Evolutionary conservation across 441 rosid species (phyloP), one percentile per base, ranked within the genome.

Genomic region (Gossypium gossypioides): DNA sequence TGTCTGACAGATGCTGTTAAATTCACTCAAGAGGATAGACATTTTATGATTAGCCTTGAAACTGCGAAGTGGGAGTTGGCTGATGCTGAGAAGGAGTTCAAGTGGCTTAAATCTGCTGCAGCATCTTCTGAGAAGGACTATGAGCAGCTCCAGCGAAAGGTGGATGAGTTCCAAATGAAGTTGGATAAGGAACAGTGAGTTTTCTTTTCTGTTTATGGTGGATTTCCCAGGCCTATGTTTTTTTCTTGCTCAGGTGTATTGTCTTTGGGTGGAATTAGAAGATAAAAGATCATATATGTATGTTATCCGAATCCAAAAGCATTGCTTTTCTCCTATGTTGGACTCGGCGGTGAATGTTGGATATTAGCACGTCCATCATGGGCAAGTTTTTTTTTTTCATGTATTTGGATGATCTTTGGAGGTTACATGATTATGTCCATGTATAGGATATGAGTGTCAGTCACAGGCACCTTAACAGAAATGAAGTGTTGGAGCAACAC

Each of bases 71-170:
- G 91, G 90, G 96, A 95, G 78, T 83, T 89, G 78, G 84, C 82
- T 50, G 96, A 95, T 79, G 89, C 90, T 2, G 99, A 92, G 83
- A 91, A 88, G 83, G 98, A 92, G 77, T 83, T 84, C 81, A 89
- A 88, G 79, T 92, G 95, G 91, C 84, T 95, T 68, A 95, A 87
- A 76, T 85, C 92, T 24, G 86, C 95, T 48, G 72, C 80, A 75
- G 71, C 90, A 80, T 87, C 87, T 46, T 87, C 95, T 25, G 96
- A 92, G 68, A 91, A 92, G 87, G 97, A 95, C 50, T 81, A 87
- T 74, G 96, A 91, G 75, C 94, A 86, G 80, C 78, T 86, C 76
- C 88, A 87, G 71, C 78, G 88, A 72, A 86, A 86, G 83, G 78
- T 83, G 57, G 73, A 86, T 50, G 93, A 89, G 34, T 61, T 83